Evolutionary conservation across 345 rosid species (phyloP).

Genomic region (Citropsis articulata): DNA sequence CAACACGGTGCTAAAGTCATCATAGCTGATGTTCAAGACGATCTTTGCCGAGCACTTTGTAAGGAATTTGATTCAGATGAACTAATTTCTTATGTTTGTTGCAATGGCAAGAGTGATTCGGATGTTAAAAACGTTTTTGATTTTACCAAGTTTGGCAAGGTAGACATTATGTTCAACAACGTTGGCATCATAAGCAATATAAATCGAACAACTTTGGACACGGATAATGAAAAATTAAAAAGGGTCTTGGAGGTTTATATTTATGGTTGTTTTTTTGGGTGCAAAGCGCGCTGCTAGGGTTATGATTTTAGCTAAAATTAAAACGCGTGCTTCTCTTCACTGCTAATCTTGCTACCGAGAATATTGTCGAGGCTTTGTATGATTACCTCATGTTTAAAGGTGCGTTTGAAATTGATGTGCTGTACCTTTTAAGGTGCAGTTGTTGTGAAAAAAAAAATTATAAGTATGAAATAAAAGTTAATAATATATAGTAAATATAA

Average conservation of each 20-base stretch:
- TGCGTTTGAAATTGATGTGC: no score
- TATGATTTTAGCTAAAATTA: slow-evolving; percentile 2
- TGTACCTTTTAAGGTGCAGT: no score
- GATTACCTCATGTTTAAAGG: slow-evolving; percentile 13
- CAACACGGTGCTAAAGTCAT: background rate
- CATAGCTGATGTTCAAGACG: background rate
- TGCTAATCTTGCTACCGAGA: background rate
- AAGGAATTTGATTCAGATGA: no score
- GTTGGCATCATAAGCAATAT: background rate
- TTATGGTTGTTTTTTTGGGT: slow-evolving; percentile 12
- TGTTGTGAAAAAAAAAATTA: no score
- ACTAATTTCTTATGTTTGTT: background rate
- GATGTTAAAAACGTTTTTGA: slow-evolving; percentile 13
- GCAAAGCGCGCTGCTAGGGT: slow-evolving; percentile 24
- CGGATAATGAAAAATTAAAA: background rate
- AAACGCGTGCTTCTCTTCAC: slow-evolving; percentile 12
- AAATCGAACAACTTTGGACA: background rate
- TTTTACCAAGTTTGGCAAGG: slow-evolving; percentile 10
- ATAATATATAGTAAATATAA: no score
- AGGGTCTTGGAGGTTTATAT: slow-evolving; percentile 3
- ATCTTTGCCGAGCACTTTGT: background rate
- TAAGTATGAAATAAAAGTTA: no score
- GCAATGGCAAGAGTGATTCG: background rate
- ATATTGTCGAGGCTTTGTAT: background rate
- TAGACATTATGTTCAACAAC: slow-evolving; percentile 24